Conservation (phyloP, 352 stramenopile species). For the Globisporangium polare region DNA sequence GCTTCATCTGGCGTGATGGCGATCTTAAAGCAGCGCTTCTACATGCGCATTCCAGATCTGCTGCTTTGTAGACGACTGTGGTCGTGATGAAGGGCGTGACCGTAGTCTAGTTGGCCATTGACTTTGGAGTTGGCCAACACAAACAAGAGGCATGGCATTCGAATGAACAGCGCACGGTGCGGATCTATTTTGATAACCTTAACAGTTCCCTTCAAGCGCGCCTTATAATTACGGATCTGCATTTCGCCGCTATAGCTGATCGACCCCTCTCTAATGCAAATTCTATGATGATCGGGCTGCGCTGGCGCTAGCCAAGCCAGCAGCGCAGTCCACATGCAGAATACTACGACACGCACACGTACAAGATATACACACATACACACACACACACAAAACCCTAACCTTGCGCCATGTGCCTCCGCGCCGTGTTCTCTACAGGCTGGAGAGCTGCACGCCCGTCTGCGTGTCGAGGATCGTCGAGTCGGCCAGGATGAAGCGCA, state of each 20-base stretch:
- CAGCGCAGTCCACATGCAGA: neutral
- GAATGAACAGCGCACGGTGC: neutral
- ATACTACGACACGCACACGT: neutral
- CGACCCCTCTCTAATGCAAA: constrained; percentile 3
- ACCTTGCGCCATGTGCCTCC: too few relatives aligned
- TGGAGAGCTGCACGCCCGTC: constrained; percentile 35
- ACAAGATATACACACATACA: neutral
- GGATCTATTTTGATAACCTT: neutral
- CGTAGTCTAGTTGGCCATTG: too few relatives aligned
- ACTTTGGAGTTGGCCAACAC: too few relatives aligned
- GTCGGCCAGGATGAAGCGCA: constrained; percentile 78
- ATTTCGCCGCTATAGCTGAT: too few relatives aligned
- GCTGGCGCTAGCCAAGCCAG: too few relatives aligned
- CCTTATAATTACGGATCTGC: neutral
- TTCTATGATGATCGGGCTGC: constrained; percentile 1
- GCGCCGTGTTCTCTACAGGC: too few relatives aligned
- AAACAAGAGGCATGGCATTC: too few relatives aligned
- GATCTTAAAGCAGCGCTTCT: neutral
- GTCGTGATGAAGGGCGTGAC: too few relatives aligned
- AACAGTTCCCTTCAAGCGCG: neutral
- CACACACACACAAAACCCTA: too few relatives aligned
- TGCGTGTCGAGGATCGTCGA: constrained; percentile 69
- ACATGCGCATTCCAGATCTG: too few relatives aligned
- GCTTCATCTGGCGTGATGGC: neutral
- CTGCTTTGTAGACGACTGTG: too few relatives aligned